A percentile compares a stretch with the other conserved stretches of the same genome.
Evolutionary conservation across 139 green algal species (phyloP).

Genomic region (Coccomyxa sp.): DNA sequence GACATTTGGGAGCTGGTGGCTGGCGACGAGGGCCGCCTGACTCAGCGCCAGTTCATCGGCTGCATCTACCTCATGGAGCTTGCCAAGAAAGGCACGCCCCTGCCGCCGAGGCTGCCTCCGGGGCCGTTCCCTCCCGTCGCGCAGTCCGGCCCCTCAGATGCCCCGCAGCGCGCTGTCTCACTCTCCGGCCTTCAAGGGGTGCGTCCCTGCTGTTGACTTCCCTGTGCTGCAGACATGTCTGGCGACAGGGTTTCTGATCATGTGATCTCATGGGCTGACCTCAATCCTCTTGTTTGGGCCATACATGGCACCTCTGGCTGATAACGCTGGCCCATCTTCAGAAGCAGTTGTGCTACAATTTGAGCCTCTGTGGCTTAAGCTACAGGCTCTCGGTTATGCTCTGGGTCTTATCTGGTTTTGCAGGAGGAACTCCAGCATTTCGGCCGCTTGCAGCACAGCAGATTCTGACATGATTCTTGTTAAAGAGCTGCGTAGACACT

Average conservation of each 20-base stretch:
- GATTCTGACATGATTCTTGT: no score
- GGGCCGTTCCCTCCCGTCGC: constrained; percentile 54
- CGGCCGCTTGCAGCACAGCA: no score
- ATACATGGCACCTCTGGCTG: background rate
- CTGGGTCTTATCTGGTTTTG: no score
- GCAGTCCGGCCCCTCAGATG: constrained; percentile 28
- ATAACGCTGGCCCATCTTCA: background rate
- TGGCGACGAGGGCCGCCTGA: constrained; percentile 53
- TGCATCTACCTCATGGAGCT: constrained; percentile 78
- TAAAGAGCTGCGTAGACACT: no score
- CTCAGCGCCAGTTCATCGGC: constrained; percentile 59
- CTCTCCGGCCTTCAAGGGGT: constrained; percentile 17
- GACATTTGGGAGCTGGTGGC: constrained; percentile 68
- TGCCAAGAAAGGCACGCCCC: constrained; percentile 34
- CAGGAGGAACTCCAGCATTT: no score
- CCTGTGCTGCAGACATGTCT: background rate
- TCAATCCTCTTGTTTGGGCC: no score
- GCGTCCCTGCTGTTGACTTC: background rate
- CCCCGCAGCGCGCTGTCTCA: constrained; percentile 22
- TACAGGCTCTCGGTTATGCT: no score
- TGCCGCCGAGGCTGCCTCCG: constrained; percentile 39
- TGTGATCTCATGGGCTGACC: background rate
- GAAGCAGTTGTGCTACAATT: no score
- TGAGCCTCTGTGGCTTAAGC: no score
- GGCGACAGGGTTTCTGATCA: background rate